Percentiles rank a stretch among this genome's conserved stretches.
Evolutionary conservation across 164 flowering plant genomes (phyloP).

Genomic region (Cinnamomum micranthum): DNA sequence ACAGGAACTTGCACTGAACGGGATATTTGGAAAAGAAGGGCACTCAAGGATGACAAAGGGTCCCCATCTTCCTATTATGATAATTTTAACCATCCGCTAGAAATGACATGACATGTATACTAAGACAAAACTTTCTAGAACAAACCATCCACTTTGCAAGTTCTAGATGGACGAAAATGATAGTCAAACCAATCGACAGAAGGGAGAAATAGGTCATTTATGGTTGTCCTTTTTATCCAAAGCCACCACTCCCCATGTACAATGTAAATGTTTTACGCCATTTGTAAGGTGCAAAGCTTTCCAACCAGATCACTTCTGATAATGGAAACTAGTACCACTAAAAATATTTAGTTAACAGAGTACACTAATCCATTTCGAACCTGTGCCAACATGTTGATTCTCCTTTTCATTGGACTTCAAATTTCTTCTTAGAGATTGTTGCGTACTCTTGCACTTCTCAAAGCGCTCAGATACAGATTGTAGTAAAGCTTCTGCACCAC

Average conservation of each 20-base stretch:
- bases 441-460: constrained; percentile 51
- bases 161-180: not conserved
- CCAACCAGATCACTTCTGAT: not conserved
- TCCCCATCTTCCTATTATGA: not conserved
- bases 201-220: not conserved
- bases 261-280: too few relatives aligned
- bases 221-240: not conserved
- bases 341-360: not conserved
- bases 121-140: not conserved
- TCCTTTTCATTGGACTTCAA: constrained; percentile 29
- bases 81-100: not conserved
- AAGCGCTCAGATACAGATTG: constrained; percentile 45
- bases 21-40: not conserved
- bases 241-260: too few relatives aligned
- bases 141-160: not conserved
- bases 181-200: not conserved
- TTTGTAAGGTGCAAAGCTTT: too few relatives aligned
- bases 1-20: too few relatives aligned
- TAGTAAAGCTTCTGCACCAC: constrained; percentile 45
- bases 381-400: constrained; percentile 35
- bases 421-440: constrained; percentile 24
- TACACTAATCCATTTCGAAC: constrained; percentile 21
- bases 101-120: not conserved
- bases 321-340: not conserved
- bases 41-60: not conserved